These are phyloP conservation scores for Cenococcum geophilum DNA, from an alignment of 495 filamentous ascomycete species.

Conservation along the genomic window DNA sequence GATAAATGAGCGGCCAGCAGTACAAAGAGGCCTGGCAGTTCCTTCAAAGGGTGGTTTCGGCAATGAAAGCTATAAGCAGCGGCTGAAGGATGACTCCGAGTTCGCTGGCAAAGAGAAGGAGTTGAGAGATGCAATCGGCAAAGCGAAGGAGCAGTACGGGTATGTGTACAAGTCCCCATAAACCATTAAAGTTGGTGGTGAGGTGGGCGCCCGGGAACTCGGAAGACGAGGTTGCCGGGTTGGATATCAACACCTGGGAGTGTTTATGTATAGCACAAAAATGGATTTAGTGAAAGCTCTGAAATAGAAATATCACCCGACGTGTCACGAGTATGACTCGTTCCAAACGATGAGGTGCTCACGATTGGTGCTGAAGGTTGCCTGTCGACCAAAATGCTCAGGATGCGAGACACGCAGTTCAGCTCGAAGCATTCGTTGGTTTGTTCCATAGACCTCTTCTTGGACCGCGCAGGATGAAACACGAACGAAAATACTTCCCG, in stretches of 20 bases:
- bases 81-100: conserved; percentile 35
- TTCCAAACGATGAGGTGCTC: background rate
- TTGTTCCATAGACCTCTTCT: background rate
- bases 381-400: background rate
- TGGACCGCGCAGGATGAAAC: background rate
- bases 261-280: background rate
- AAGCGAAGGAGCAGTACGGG: conserved; percentile 36
- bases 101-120: conserved; percentile 30
- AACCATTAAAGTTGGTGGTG: background rate
- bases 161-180: conserved; percentile 34
- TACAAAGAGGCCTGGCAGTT: conserved; percentile 32
- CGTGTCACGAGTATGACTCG: background rate
- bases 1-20: conserved; percentile 33
- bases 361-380: background rate
- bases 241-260: background rate
- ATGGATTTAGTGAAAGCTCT: background rate
- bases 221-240: background rate
- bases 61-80: conserved; percentile 28
- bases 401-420: background rate
- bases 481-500: background rate
- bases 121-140: conserved; percentile 24
- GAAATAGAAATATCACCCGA: conserved; percentile 4
- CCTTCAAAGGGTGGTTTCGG: conserved; percentile 23
- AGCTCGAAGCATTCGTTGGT: background rate
- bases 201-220: too few species aligned